These are phyloP conservation scores for Atalantia buxifolia DNA, from an alignment of 345 rosid genomes.

Conservation along the genomic window DNA sequence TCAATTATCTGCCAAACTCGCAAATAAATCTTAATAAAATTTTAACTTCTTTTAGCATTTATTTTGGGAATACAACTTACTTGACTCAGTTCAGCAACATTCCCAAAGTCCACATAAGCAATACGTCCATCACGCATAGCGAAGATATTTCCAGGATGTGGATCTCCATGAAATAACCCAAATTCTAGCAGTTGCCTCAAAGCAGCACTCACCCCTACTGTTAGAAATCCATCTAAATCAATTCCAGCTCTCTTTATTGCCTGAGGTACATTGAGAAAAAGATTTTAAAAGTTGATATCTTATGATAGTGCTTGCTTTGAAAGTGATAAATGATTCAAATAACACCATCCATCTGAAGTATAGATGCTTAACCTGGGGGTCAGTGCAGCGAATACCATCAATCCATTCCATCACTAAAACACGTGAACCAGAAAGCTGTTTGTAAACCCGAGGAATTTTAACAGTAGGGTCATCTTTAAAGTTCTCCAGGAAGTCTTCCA, in stretches of 20 bases:
- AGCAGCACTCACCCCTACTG: slow-evolving; percentile 98
- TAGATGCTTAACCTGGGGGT: slow-evolving; percentile 69
- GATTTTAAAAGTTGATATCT: slow-evolving; percentile 7
- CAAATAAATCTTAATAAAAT: background rate
- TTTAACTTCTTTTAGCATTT: background rate
- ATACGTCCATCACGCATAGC: slow-evolving; percentile 98
- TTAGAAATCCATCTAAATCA: slow-evolving; percentile 82
- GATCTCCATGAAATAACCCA: slow-evolving; percentile 97
- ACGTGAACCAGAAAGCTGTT: slow-evolving; percentile 78
- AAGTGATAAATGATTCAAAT: slow-evolving; percentile 5
- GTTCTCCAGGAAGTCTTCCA: slow-evolving; percentile 92
- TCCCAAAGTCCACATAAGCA: slow-evolving; percentile 98
- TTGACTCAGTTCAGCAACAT: slow-evolving; percentile 98
- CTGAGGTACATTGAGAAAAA: slow-evolving; percentile 38
- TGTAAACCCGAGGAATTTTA: slow-evolving; percentile 90
- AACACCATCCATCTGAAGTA: slow-evolving; percentile 6
- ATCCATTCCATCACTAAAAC: slow-evolving; percentile 99
- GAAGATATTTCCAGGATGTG: slow-evolving; percentile 98
- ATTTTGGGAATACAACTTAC: slow-evolving; percentile 33
- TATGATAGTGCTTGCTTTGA: slow-evolving; percentile 9
- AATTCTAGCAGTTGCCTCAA: slow-evolving; percentile 86
- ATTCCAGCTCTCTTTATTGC: slow-evolving; percentile 90
- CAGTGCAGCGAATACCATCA: slow-evolving; percentile 95
- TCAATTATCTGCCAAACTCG: background rate
- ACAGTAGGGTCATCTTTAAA: slow-evolving; percentile 93